Evolutionary conservation across 2,329 filamentous ascomycete species (phyloP).

Genomic region (Apiospora rasikravindrae): DNA sequence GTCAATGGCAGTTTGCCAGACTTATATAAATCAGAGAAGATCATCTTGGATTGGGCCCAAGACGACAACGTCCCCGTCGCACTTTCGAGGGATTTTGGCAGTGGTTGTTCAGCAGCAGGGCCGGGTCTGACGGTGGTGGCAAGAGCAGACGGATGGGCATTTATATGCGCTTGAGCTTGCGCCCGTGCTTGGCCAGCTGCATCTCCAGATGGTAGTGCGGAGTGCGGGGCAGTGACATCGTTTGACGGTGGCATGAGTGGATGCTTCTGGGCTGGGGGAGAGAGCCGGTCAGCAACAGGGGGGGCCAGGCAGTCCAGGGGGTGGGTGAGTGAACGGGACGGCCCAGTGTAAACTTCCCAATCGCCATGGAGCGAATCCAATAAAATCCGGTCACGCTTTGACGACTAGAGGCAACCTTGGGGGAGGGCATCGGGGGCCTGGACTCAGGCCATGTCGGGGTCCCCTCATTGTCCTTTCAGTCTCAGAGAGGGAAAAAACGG

Average conservation of each 20-base stretch:
- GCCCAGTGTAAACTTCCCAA: constrained; percentile 13
- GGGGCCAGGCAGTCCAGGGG: not conserved
- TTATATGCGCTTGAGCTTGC: constrained; percentile 17
- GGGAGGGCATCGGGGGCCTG: not conserved
- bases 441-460: constrained; percentile 15
- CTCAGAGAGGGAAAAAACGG: not conserved
- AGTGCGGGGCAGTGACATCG: constrained; percentile 26
- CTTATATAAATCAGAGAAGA: constrained; percentile 65
- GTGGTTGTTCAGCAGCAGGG: not conserved
- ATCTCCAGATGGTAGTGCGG: constrained; percentile 22
- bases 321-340: not conserved
- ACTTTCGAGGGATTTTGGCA: constrained; percentile 4
- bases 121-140: not conserved
- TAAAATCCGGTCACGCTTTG: constrained; percentile 8
- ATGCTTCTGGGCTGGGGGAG: constrained; percentile 5
- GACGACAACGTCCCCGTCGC: constrained; percentile 12
- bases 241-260: constrained; percentile 21
- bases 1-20: constrained; percentile 58
- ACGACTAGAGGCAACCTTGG: constrained; percentile 8
- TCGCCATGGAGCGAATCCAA: constrained; percentile 4
- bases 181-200: constrained; percentile 21
- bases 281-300: constrained; percentile 15
- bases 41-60: constrained; percentile 45
- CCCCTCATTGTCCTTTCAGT: constrained; percentile 8
- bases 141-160: not conserved